Percentiles rank a stretch among this genome's conserved stretches.
Conservation (phyloP, 129 eudicot species). For the Helianthus tuberosus region DNA sequence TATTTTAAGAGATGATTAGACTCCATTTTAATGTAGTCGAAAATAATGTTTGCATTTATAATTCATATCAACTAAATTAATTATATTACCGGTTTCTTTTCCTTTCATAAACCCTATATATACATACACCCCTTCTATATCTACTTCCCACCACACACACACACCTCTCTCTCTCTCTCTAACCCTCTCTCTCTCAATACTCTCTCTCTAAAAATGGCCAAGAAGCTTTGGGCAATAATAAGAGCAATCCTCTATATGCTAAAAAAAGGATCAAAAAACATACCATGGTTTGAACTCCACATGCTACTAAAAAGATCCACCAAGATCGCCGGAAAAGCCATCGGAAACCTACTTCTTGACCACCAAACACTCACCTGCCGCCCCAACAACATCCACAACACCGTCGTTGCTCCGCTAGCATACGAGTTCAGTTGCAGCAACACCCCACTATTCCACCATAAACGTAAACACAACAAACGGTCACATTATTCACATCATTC, state of each 20-base stretch:
- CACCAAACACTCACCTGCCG: constrained; percentile 60
- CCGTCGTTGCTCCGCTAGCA: constrained; percentile 58
- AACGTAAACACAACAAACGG: constrained; percentile 38
- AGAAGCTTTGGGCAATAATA: constrained; percentile 60
- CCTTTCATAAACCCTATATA: constrained; percentile 33
- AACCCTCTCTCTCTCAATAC: neutral
- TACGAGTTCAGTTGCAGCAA: constrained; percentile 79
- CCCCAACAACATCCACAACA: constrained; percentile 38
- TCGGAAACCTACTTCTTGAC: constrained; percentile 50
- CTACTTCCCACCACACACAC: constrained; percentile 18
- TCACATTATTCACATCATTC: neutral
- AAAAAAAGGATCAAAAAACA: constrained; percentile 54
- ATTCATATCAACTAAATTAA: neutral
- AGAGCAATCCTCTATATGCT: constrained; percentile 56
- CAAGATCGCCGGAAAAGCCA: constrained; percentile 61
- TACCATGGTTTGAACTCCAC: constrained; percentile 56
- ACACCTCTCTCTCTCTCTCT: constrained; percentile 17
- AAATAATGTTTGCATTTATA: constrained; percentile 6
- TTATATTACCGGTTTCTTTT: constrained; percentile 14
- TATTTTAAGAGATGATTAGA: neutral
- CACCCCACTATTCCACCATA: constrained; percentile 48
- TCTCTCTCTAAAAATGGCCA: constrained; percentile 30
- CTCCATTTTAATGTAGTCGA: neutral
- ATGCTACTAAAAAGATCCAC: constrained; percentile 58
- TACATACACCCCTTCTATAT: constrained; percentile 26